Conservation (phyloP, 495 filamentous ascomycete genomes). For the Ramalina peruviana region DNA sequence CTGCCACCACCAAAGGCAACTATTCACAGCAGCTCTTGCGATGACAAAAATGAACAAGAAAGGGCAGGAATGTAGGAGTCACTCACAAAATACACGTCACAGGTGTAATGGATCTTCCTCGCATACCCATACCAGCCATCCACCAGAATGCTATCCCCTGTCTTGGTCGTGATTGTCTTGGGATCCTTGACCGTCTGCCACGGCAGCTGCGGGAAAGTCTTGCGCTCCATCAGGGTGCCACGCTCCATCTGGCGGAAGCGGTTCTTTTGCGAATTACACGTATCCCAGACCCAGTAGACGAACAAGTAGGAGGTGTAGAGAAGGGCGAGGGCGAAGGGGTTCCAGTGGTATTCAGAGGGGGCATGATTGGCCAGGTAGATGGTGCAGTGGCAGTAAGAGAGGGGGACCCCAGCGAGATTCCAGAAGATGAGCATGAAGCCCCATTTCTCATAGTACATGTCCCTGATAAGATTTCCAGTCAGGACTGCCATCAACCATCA, state of each 20-base stretch:
- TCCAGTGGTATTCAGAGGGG: constrained; percentile 71
- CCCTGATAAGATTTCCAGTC: constrained; percentile 29
- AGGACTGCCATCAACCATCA: too few species aligned
- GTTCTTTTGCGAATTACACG: constrained; percentile 88
- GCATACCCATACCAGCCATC: constrained; percentile 88
- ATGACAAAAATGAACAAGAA: background rate
- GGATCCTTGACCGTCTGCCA: constrained; percentile 84
- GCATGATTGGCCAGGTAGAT: constrained; percentile 85
- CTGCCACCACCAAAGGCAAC: background rate
- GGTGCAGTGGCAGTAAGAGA: constrained; percentile 94
- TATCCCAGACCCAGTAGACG: constrained; percentile 88
- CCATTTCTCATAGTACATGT: constrained; percentile 99
- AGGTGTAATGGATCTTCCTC: constrained; percentile 90
- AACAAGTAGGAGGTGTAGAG: constrained; percentile 66
- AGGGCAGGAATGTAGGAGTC: background rate
- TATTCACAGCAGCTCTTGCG: background rate
- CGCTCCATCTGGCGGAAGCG: constrained; percentile 72
- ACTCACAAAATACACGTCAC: constrained; percentile 60
- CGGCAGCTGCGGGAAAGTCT: constrained; percentile 84
- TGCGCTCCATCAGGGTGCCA: constrained; percentile 56
- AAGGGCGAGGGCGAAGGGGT: constrained; percentile 45
- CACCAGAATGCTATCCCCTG: constrained; percentile 68
- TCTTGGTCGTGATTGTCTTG: constrained; percentile 62
- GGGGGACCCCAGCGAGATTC: constrained; percentile 91
- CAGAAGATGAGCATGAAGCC: constrained; percentile 99